Percentiles rank a stretch among this genome's conserved stretches.
Conservation (phyloP, 2,329 filamentous ascomycete genomes). For the Atkinsonella hypoxylon region DNA sequence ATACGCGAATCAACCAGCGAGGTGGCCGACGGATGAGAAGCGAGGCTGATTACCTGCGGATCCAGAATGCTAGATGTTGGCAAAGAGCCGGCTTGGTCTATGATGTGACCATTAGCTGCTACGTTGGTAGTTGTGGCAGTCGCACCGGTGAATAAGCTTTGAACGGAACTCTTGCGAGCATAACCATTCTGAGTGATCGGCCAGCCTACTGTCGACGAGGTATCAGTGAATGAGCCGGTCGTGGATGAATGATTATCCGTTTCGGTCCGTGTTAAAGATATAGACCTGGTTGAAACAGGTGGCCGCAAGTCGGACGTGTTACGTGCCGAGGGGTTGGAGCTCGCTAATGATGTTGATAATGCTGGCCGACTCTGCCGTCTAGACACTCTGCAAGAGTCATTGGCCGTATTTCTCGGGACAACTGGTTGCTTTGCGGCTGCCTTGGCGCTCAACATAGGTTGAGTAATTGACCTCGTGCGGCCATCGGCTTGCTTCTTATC, state of each 20-base stretch:
- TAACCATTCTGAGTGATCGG: conserved; percentile 22
- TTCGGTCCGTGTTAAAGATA: conserved; percentile 2
- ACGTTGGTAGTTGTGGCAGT: conserved; percentile 30
- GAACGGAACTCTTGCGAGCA: conserved; percentile 10
- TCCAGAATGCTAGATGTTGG: conserved; percentile 16
- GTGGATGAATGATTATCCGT: conserved; percentile 4
- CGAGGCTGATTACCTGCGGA: conserved; percentile 13
- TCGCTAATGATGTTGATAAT: not conserved
- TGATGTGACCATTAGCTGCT: conserved; percentile 31
- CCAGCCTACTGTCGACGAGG: conserved; percentile 17
- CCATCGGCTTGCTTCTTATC: not conserved
- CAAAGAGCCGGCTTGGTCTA: conserved; percentile 25
- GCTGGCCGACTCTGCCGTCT: conserved; percentile 1
- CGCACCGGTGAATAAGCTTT: conserved; percentile 22
- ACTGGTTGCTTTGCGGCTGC: conserved; percentile 36
- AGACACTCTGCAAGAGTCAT: conserved; percentile 8
- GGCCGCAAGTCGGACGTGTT: conserved; percentile 2
- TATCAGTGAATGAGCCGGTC: conserved; percentile 4
- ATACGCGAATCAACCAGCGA: conserved; percentile 27
- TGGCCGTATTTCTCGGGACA: conserved; percentile 9
- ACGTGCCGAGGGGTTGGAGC: not conserved
- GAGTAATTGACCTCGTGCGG: not conserved
- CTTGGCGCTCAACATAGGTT: conserved; percentile 26
- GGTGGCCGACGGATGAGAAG: conserved; percentile 11
- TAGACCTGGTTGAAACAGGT: conserved; percentile 1